Conservation (phyloP, 1,284 basidiomycete genomes). For the Moesziomyces parantarcticus region DNA sequence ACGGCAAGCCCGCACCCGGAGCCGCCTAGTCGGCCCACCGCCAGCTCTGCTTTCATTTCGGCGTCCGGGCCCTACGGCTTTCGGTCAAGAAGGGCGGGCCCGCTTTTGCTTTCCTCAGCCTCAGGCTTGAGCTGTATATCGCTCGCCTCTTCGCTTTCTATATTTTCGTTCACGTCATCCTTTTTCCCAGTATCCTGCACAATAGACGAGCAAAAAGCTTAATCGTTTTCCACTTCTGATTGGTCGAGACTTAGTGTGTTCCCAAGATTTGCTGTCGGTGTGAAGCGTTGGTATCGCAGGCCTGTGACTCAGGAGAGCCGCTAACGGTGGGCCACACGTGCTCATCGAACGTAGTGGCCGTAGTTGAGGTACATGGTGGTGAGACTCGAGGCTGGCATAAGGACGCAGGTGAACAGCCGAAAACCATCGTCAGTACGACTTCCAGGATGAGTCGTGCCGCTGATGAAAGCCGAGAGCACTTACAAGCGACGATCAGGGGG, state of each 20-base stretch:
- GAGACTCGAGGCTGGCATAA: conserved; percentile 36
- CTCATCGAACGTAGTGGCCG: conserved; percentile 13
- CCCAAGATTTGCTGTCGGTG: background rate
- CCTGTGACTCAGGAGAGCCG: no score
- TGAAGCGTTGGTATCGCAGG: no score
- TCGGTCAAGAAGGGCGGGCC: background rate
- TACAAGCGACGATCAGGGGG: conserved; percentile 87
- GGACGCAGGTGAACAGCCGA: background rate
- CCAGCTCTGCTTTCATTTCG: background rate
- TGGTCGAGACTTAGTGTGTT: background rate
- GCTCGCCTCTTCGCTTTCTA: background rate
- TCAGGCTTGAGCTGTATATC: background rate
- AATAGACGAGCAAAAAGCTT: background rate
- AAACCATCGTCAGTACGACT: background rate
- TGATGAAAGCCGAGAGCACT: conserved; percentile 67
- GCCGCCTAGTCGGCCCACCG: background rate
- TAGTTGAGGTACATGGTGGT: conserved; percentile 31
- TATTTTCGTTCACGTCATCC: background rate
- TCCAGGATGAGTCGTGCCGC: background rate
- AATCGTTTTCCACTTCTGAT: no score
- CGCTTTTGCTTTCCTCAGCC: background rate
- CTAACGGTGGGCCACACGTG: no score
- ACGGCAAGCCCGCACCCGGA: conserved; percentile 44
- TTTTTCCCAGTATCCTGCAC: background rate
- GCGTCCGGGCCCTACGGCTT: background rate